Base-by-base conservation (phyloP, 805 yeast species). In the Metschnikowia colocasiae region DNA sequence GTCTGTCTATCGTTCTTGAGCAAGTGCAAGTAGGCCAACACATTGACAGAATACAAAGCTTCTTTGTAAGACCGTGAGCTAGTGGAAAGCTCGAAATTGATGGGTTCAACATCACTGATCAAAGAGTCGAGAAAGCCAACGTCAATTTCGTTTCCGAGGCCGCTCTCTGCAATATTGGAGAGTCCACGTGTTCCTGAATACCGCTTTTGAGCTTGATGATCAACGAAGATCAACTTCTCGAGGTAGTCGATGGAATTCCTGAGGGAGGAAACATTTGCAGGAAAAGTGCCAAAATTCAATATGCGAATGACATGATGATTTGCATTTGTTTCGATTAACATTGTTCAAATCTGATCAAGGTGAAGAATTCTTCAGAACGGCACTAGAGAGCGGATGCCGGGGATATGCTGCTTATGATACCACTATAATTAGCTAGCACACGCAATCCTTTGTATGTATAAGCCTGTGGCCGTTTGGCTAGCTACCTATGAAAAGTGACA, bases 281-380 rank as follows among this genome's bases (percentile, higher is more conserved):
- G 77, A 41, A 71, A 72, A 40, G 68, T 58, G 19, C 75, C 74
- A 33, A 69, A 51, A 39, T 58, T 59, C 45, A 72, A 59, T 4
- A 68, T 62, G 36, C 50, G 54, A 40, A 63, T 51, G 42, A 57
- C 56, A 40, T 51, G 47, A 29, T 62, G 70, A 48, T 65, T 56
- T n/a, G 53, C 53, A 29, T 61, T 50, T 20, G 48, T 49, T 46
- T 64, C 68, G 30, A 64, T 62, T 20, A 50, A 48, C 69, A 64
- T 65, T 16, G 27, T 41, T 32, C 7, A 16, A 29, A 15, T 36
- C 20, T 35, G 13, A 22, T 22, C 2, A 22, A 33, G 38, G 38
- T 13, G 19, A 19, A 35, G 25, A 35, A 33, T 18, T 10, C n/a
- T 25, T n/a, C 27, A n/a, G 26, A n/a, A n/a, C 13, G 13, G 26